phyloP scores from a whole-genome alignment of 352 stramenopile species.

The Phytophthora sansomeana region DNA sequence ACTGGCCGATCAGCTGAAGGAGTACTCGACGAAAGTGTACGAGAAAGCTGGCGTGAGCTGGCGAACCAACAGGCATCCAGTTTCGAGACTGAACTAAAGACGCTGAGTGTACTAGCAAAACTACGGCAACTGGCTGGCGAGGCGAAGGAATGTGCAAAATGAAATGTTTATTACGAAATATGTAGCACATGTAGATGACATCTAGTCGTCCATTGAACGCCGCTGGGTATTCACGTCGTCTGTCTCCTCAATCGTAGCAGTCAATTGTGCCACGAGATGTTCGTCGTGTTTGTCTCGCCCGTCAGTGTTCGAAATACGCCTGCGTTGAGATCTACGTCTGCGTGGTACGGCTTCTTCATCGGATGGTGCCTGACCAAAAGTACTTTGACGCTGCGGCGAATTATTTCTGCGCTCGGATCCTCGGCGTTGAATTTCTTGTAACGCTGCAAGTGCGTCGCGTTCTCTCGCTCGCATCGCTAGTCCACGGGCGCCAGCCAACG shows the following conservation, averaged over 20 bases:
- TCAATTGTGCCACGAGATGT: constrained; percentile 25
- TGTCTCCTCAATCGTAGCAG: constrained; percentile 31
- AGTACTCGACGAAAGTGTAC: constrained; percentile 1
- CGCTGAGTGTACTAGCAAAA: constrained; percentile 27
- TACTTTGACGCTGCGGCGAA: constrained; percentile 31
- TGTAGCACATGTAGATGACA: not conserved
- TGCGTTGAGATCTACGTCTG: constrained; percentile 28
- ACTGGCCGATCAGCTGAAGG: not conserved
- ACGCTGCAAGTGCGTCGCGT: constrained; percentile 56
- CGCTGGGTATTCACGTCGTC: constrained; percentile 26
- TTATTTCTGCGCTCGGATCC: constrained; percentile 41
- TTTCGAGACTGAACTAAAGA: constrained; percentile 42
- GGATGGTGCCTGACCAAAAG: constrained; percentile 17
- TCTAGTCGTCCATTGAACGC: constrained; percentile 9
- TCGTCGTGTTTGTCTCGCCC: constrained; percentile 11
- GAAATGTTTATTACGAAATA: constrained; percentile 16
- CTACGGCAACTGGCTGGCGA: constrained; percentile 36
- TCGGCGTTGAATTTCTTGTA: constrained; percentile 61
- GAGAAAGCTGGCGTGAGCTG: constrained; percentile 14
- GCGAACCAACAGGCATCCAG: constrained; percentile 22
- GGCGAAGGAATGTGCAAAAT: constrained; percentile 17
- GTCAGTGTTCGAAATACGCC: not conserved
- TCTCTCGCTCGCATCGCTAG: constrained; percentile 49
- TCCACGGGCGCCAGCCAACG: constrained; percentile 40
- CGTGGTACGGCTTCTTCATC: constrained; percentile 18